phyloP scores from a whole-genome alignment of 345 rosid genomes.

The Populus euphratica region DNA sequence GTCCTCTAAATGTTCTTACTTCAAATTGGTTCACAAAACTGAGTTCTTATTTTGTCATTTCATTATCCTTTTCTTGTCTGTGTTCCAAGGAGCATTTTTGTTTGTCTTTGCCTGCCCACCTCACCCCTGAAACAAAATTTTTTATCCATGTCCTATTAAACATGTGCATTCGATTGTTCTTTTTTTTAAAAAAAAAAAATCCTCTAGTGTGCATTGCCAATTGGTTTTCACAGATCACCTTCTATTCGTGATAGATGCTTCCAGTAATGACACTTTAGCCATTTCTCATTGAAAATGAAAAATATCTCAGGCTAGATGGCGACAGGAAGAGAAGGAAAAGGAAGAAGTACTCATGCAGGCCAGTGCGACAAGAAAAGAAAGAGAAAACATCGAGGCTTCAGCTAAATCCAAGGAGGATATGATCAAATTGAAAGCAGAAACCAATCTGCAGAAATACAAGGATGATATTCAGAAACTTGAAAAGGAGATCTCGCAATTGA shows the following conservation, averaged over 20 bases:
- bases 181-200: background rate
- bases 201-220: constrained; percentile 15
- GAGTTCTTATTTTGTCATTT: background rate
- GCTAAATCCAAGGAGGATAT: constrained; percentile 47
- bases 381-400: constrained; percentile 45
- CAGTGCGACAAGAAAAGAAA: constrained; percentile 43
- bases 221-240: constrained; percentile 16
- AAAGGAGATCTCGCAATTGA: constrained; percentile 57
- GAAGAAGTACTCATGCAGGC: constrained; percentile 46
- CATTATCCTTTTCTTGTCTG: constrained; percentile 7
- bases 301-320: constrained; percentile 73
- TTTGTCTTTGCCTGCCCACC: background rate
- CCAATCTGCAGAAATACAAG: constrained; percentile 39
- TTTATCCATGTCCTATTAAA: background rate
- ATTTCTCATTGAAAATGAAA: constrained; percentile 29
- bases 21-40: background rate
- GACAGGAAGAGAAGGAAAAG: constrained; percentile 60
- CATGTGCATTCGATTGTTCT: constrained; percentile 1
- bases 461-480: constrained; percentile 60
- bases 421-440: constrained; percentile 53
- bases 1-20: background rate
- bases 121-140: background rate
- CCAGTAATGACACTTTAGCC: constrained; percentile 17
- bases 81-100: background rate
- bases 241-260: constrained; percentile 13